Base-by-base conservation (phyloP, 495 filamentous ascomycete genomes). In the Daldinia decipiens region DNA sequence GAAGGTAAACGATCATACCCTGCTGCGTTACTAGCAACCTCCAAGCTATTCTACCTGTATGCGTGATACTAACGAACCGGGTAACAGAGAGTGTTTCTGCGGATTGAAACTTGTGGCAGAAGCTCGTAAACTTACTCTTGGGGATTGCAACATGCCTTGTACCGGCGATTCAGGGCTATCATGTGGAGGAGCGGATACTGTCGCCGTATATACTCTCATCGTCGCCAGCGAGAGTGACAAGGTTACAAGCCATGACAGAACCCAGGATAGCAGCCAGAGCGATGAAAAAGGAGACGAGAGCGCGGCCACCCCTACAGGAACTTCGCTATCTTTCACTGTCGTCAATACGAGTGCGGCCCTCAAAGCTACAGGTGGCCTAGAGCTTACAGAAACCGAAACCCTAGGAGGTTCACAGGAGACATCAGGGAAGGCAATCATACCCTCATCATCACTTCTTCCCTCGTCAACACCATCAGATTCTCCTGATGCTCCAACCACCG, bases 91-190 rank as follows among this genome's bases (percentile, higher is more conserved):
- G 36, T 75, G 67, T 31, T 40, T 70, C n/a, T 75, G 73, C 36
- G 70, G 66, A 1, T 34, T 40, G 15, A 40, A 68, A n/a, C 70
- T 75, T 24, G 31, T 54, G 13, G 31, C 59, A 17, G 51, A 57
- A 39, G 59, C 59, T 32, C 62, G 36, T 15, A 70, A 68, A 8
- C 66, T 71, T 19, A 19, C 59, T 13, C 32, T 29, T 11, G 62
- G 67, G n/a, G 52, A 70, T 21, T 73, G 70, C 63, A 59, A 47
- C 29, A 51, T 27, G 32, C 62, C 70, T 7, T 75, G 73, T 19
- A 57, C 57, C 2, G 70, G 73, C 3, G 73, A 67, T 31, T 13
- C 59, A 12, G 62, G 12, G 6, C 54, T 65, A 32, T 68, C 66
- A 2, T 75, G 70, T 32, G 73, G 70, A 31, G 70, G 73, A 55